A percentile compares a stretch with the other conserved stretches of the same genome.
Evolutionary conservation across 2,329 filamentous ascomycete species (phyloP).

Genomic region (Rhexocercosporidium sp.): DNA sequence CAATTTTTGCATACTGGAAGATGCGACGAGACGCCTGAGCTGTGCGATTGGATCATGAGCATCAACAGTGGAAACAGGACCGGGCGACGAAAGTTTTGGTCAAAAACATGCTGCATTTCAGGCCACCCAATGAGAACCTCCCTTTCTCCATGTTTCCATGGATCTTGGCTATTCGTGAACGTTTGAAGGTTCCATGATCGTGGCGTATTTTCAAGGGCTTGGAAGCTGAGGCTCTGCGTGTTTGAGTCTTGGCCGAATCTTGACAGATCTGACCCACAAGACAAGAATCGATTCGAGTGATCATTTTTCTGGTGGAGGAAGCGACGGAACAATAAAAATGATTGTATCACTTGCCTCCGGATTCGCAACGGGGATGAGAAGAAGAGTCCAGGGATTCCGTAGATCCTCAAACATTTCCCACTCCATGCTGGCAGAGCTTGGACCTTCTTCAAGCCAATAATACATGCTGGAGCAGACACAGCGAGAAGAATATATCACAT

Average conservation of each 20-base stretch:
- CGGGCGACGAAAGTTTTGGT: constrained; percentile 2
- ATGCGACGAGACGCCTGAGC: constrained; percentile 16
- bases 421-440: constrained; percentile 19
- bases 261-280: not conserved
- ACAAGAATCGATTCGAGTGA: constrained; percentile 28
- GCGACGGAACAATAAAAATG: constrained; percentile 17
- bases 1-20: constrained; percentile 19
- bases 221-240: constrained; percentile 35
- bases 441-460: not conserved
- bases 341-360: constrained; percentile 14
- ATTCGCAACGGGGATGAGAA: not conserved
- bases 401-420: constrained; percentile 33
- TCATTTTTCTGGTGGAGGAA: constrained; percentile 14
- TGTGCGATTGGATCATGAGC: constrained; percentile 26
- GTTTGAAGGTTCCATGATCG: not conserved
- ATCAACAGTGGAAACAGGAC: not conserved
- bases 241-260: constrained; percentile 31
- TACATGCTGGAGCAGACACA: not conserved
- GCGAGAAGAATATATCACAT: not conserved
- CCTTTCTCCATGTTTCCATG: not conserved
- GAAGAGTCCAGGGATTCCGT: constrained; percentile 22
- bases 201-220: not conserved
- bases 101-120: constrained; percentile 2
- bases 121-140: constrained; percentile 12
- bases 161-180: no score